Conservation (phyloP, 345 rosid genomes). For the Brassica rapa region DNA sequence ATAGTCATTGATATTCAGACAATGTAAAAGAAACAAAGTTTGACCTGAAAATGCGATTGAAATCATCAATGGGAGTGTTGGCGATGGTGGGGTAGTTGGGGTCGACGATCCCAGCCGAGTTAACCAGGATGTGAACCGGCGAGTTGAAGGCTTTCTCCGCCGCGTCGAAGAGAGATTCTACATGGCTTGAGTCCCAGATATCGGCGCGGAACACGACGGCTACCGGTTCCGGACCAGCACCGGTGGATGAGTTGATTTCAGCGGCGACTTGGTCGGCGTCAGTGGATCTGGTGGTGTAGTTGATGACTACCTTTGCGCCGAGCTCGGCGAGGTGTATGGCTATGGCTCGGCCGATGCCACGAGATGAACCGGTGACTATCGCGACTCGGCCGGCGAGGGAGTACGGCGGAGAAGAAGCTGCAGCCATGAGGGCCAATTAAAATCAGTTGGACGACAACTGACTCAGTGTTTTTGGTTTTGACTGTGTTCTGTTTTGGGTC, state of each 20-base stretch:
- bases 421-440: slow-evolving; percentile 2
- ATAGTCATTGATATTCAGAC: too few relatives aligned
- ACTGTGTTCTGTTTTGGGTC: slow-evolving; percentile 4
- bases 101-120: slow-evolving; percentile 62
- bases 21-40: background rate
- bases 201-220: slow-evolving; percentile 57
- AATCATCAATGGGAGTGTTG: slow-evolving; percentile 59
- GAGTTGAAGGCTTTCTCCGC: slow-evolving; percentile 60
- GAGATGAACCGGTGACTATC: slow-evolving; percentile 71
- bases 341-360: slow-evolving; percentile 72
- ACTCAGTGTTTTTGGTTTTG: background rate
- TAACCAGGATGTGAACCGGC: slow-evolving; percentile 57
- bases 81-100: slow-evolving; percentile 59
- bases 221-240: background rate
- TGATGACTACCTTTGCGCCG: slow-evolving; percentile 59
- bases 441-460: background rate
- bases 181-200: slow-evolving; percentile 63
- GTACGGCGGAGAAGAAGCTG: slow-evolving; percentile 6
- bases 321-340: slow-evolving; percentile 63
- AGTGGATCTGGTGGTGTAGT: slow-evolving; percentile 56
- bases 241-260: slow-evolving; percentile 49
- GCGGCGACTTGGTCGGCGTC: slow-evolving; percentile 54
- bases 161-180: slow-evolving; percentile 59
- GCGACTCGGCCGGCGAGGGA: slow-evolving; percentile 63
- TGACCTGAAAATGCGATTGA: slow-evolving; percentile 48